Base-by-base conservation (phyloP, 2,329 filamentous ascomycete species). In the Colletotrichum aenigma region DNA sequence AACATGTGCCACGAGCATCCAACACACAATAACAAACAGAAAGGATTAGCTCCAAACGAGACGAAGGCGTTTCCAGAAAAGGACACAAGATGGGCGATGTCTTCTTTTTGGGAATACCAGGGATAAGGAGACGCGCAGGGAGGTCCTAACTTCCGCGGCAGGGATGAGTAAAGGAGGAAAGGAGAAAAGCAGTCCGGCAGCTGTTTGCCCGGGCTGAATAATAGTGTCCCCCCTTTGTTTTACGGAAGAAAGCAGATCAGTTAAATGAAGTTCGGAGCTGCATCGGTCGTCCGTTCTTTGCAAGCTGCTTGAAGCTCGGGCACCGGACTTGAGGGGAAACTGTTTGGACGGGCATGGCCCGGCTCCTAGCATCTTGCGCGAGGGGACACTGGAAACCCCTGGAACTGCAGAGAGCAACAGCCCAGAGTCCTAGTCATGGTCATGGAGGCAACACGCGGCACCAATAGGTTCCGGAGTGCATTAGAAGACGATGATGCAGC, bases 21-120 rank as follows among this genome's bases (percentile, higher is more conserved):
- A 71, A 60, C 72, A 66, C 48, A 36, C 61, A 66, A 66, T 64
- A 71, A 61, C 28, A 66, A 71, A 55, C 60, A 74, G 58, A 58
- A 30, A 4, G 34, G 18, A 65, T 24, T 15, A 38, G 55, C 68
- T 43, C 52, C 55, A 64, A 13, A 32, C n/a, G 26, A 65, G 43
- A 38, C 24, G 43, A 65, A 67, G 66, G 24, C 70, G 21, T 18
- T 28, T 68, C 36, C 55, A 30, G 43, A 32, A 24, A 28, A 21
- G 36, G 38, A 70, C 13, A 69, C 52, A 34, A 52, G 60, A 55
- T 26, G 32, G 64, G 52, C 32, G 10, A 48, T 48, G 62, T 68
- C 32, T 26, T 56, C 52, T 32, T 28, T 68, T 30, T n/a, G 28
- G 26, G 26, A 67, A 67, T 24, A 48, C 34, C 15, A 28, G 52